Conservation (phyloP, 2,329 filamentous ascomycete species). For the Rhinocladiella mackenziei region DNA sequence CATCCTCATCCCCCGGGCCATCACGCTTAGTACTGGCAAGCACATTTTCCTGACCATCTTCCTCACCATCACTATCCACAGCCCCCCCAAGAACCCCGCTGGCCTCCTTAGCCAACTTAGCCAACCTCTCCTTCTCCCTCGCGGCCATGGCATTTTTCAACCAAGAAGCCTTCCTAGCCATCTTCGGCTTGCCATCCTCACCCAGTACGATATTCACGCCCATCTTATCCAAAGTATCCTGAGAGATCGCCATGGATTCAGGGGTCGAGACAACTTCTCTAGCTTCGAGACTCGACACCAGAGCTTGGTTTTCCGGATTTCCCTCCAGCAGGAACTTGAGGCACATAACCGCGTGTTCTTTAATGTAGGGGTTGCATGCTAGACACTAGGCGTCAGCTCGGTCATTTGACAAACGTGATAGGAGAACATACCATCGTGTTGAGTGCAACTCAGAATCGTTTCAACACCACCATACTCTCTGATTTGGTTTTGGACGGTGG, state of each 20-base stretch:
- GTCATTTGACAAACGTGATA: too few species aligned
- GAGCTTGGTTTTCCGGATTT: conserved; percentile 50
- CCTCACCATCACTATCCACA: background rate
- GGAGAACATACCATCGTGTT: conserved; percentile 71
- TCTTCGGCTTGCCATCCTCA: conserved; percentile 29
- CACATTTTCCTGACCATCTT: too few species aligned
- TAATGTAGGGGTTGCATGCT: conserved; percentile 73
- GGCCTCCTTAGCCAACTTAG: background rate
- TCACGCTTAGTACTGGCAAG: too few species aligned
- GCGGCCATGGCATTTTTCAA: background rate
- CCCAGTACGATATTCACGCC: conserved; percentile 44
- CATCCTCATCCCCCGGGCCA: background rate
- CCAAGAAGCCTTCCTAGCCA: background rate
- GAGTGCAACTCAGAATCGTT: conserved; percentile 80
- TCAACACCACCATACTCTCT: conserved; percentile 81
- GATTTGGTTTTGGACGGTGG: conserved; percentile 81
- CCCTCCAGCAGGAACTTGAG: conserved; percentile 66
- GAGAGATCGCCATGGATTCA: conserved; percentile 35
- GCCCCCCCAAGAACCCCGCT: background rate
- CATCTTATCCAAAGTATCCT: conserved; percentile 39
- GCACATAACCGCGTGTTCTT: conserved; percentile 83
- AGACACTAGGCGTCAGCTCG: too few species aligned
- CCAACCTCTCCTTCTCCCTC: background rate
- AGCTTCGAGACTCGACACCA: conserved; percentile 49
- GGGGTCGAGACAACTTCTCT: conserved; percentile 38